Percentiles rank a stretch among this genome's conserved stretches.
phyloP scores from a whole-genome alignment of 148 eudicot genomes.

The Amaranthus hypochondriacus region DNA sequence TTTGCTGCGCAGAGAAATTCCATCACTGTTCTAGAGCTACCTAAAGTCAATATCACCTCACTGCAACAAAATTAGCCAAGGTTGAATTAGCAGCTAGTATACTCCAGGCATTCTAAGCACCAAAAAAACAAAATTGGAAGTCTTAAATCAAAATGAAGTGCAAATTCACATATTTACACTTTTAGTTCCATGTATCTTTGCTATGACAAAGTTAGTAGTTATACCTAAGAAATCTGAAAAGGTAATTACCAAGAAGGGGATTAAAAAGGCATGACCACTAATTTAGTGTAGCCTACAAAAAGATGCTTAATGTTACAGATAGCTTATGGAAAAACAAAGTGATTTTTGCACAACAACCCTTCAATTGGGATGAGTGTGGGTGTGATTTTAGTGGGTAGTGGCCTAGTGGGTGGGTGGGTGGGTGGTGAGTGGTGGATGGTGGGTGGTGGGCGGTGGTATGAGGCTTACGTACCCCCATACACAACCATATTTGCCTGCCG shows the following conservation, averaged over 20 bases:
- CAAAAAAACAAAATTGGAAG: constrained; percentile 10
- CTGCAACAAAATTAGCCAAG: constrained; percentile 41
- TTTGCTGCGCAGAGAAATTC: constrained; percentile 98
- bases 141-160: not conserved
- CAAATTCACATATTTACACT: not conserved
- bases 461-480: too few species aligned
- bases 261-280: not conserved
- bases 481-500: too few species aligned
- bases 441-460: too few species aligned
- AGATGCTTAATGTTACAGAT: too few species aligned
- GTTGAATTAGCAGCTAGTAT: constrained; percentile 19
- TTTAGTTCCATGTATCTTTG: not conserved
- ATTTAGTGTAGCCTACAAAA: too few species aligned
- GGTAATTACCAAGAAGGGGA: not conserved
- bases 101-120: constrained; percentile 8
- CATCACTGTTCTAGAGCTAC: constrained; percentile 88
- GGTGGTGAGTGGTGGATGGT: too few species aligned
- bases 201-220: too few species aligned
- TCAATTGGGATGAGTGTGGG: too few species aligned
- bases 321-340: too few species aligned
- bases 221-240: not conserved
- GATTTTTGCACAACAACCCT: too few species aligned
- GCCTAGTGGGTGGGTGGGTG: too few species aligned
- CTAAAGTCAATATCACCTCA: constrained; percentile 95
- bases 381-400: too few species aligned